Evolutionary conservation across 2,329 filamentous ascomycete species (phyloP), one percentile per base, ranked within the genome.

Genomic region (Coniochaeta hoffmannii): DNA sequence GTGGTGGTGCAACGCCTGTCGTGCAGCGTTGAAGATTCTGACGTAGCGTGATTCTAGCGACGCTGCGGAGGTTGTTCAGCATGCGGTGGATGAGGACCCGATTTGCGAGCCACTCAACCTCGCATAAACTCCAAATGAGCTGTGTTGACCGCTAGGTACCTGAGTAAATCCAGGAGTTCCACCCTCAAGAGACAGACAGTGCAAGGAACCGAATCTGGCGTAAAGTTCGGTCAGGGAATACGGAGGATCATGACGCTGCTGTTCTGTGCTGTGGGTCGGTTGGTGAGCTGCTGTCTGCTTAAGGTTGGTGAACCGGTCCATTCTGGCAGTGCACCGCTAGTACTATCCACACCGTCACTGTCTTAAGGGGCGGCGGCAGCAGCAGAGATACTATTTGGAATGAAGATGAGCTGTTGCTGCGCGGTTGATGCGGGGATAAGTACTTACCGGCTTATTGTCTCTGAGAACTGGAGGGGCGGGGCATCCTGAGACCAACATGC

Each of bases 271-370:
- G n/a, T n/a, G n/a, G n/a, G n/a, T n/a, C n/a, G n/a, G 36, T 41
- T n/a, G 26, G 11, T 54, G 55, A 52, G 53, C 26, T 57, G 57
- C 50, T 53, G 56, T 58, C 58, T 55, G 53, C 51, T 62, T 62
- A 57, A 56, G 57, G 58, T 60, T 62, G 50, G 50, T 34, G 17
- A 14, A 41, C 3, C 11, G 36, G 22, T 30, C 24, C 22, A 50
- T 50, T 26, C 41, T 50, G 24, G 46, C 26, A 17, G 31, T 24
- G 46, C 26, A 50, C 26, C 26, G 22, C 26, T 30, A 17, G 46
- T 31, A 7, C 10, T 12, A 50, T 50, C 46, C 44, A 30, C 22
- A 44, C 17, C 10, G 46, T 50, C 46, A 31, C 46, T 31, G 38
- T 10, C 7, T 24, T 24, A 26, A 19, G 22, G 38, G n/a, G n/a